These are phyloP conservation scores for Alternaria sp. DNA, from an alignment of 2,329 filamentous ascomycete genomes.

Conservation along the genomic window DNA sequence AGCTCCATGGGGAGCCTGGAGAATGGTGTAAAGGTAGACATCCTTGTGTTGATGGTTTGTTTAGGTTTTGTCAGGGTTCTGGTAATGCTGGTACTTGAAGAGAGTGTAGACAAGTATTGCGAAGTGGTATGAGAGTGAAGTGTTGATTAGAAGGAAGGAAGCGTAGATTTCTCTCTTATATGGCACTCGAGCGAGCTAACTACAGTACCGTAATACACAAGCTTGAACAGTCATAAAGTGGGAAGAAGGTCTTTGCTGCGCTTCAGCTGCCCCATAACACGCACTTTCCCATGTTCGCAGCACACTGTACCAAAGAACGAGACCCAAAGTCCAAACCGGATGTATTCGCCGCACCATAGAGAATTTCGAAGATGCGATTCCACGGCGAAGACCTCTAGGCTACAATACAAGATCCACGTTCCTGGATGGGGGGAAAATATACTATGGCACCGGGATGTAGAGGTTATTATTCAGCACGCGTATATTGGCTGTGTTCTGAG, in stretches of 20 bases:
- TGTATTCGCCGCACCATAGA: background rate
- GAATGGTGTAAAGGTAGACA: slow-evolving; percentile 10
- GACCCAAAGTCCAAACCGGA: background rate
- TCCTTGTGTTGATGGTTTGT: background rate
- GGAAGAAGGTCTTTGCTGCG: background rate
- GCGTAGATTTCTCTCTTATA: background rate
- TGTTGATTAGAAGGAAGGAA: background rate
- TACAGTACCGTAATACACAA: background rate
- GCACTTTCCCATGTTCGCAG: background rate
- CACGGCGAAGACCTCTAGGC: background rate
- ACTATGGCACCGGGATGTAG: background rate
- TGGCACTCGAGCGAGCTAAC: background rate
- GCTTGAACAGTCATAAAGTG: background rate
- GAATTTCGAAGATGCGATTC: background rate
- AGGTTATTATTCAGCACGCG: background rate
- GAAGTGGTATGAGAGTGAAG: background rate
- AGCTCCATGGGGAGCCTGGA: slow-evolving; percentile 10
- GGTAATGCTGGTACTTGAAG: background rate
- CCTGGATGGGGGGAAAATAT: too few species aligned
- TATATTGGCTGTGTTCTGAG: background rate
- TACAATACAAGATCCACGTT: background rate
- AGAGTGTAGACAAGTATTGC: background rate
- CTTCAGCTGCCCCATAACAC: background rate
- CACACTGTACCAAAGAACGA: background rate
- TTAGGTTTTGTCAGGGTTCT: background rate